Base-by-base conservation (phyloP, 2,329 filamentous ascomycete genomes). In the Colletotrichum shisoi region DNA sequence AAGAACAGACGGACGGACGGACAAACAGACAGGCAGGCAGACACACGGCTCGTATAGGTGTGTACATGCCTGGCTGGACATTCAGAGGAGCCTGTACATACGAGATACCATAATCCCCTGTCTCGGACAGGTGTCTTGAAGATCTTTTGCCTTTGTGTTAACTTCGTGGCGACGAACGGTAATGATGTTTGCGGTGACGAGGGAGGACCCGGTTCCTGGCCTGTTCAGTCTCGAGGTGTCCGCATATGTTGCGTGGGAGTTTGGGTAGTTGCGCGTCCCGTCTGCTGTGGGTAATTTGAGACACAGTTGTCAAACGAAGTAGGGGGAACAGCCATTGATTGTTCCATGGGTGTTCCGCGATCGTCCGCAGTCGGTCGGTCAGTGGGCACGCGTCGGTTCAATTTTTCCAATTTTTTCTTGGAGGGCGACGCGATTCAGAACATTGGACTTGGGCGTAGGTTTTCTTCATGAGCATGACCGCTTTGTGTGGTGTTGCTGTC, bases 81-180 rank as follows among this genome's bases (percentile, higher is more conserved):
- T 49, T 46, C 48, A 57, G 51, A 37, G 48, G 57, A 60, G 57
- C 44, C 56, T 69, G 67, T 70, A 70, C 67, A 69, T 69, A 69
- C 58, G 37, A 70, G 69, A 70, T 70, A 63, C 63, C 67, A 67
- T 63, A 70, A 67, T 67, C 27, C 49, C 69, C 67, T 69, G 69
- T 70, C 54, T 62, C 63, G 44, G 46, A 62, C 56, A 67, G 67
- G 59, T 57, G 59, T 64, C 51, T 62, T 62, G 57, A 51, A 51
- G 34, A 42, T 44, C 37, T n/a, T 42, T 15, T 49, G 9, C 24
- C 48, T 52, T 51, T 11, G 15, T 53, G n/a, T 27, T 56, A 40
- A 54, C 15, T 42, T 19, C 19, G 19, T 54, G 31, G 53, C 13
- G 31, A 57, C 27, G 27, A 21, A 52, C 27, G n/a, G 11, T 13